These are phyloP conservation scores for Starmerella gropengiesseri DNA, from an alignment of 805 yeast species.

Conservation along the genomic window DNA sequence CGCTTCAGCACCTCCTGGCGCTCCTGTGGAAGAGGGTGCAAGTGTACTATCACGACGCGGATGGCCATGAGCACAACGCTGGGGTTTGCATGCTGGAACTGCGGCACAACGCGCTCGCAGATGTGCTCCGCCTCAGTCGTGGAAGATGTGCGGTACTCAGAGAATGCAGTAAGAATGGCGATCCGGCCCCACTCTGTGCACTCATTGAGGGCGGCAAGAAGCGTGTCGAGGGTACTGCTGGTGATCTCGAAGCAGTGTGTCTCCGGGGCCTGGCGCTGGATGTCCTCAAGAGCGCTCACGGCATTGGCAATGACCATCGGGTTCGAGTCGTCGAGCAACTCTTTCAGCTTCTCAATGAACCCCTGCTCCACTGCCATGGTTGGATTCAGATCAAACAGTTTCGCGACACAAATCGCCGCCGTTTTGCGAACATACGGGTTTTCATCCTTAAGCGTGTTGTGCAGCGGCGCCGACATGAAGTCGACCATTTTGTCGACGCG, in stretches of 20 bases:
- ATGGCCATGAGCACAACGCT: conserved; percentile 83
- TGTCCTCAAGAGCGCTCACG: conserved; percentile 73
- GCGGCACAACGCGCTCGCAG: conserved; percentile 83
- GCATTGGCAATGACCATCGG: conserved; percentile 98
- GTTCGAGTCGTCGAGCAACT: conserved; percentile 69
- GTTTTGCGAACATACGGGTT: conserved; percentile 97
- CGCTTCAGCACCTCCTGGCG: conserved; percentile 42
- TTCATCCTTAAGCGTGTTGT: conserved; percentile 76
- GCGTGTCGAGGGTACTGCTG: conserved; percentile 37
- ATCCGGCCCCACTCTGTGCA: conserved; percentile 99
- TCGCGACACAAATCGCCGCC: conserved; percentile 95
- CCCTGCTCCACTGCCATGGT: conserved; percentile 78
- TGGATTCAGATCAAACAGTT: conserved; percentile 76
- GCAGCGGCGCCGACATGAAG: conserved; percentile 82
- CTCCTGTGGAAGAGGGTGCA: conserved; percentile 26
- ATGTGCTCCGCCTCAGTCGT: conserved; percentile 67
- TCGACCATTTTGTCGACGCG: conserved; percentile 92
- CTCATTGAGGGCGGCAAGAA: conserved; percentile 79
- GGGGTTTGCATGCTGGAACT: conserved; percentile 92
- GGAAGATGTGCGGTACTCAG: conserved; percentile 52
- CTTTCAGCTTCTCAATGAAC: conserved; percentile 56
- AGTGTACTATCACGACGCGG: conserved; percentile 64
- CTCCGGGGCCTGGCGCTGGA: conserved; percentile 53
- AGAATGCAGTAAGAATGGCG: conserved; percentile 69
- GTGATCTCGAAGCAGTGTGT: conserved; percentile 38